A percentile compares a stretch with the other conserved stretches of the same genome.
These are phyloP conservation scores for Xylaria arbuscula DNA, from an alignment of 2,329 filamentous ascomycete species.

Conservation along the genomic window DNA sequence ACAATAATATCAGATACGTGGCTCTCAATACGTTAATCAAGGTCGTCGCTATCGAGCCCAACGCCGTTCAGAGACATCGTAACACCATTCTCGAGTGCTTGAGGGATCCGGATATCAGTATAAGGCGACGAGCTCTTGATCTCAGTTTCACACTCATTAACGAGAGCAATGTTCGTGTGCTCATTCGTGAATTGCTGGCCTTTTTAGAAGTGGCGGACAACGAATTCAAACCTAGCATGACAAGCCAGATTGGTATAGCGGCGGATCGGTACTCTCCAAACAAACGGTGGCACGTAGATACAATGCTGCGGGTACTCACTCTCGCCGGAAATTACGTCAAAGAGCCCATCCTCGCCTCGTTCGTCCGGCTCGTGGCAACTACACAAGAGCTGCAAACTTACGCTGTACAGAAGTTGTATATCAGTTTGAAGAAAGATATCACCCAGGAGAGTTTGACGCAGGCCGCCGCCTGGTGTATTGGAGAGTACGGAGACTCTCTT, in stretches of 20 bases:
- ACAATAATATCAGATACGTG: conserved; percentile 99
- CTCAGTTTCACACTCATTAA: conserved; percentile 99
- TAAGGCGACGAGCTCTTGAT: conserved; percentile 92
- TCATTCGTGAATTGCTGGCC: conserved; percentile 91
- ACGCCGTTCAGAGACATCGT: conserved; percentile 94
- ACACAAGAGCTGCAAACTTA: conserved; percentile 96
- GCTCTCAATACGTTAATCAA: conserved; percentile 97
- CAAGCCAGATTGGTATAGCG: conserved; percentile 95
- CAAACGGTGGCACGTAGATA: conserved; percentile 98
- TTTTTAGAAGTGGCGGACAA: conserved; percentile 98
- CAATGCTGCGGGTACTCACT: conserved; percentile 92
- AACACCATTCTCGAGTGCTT: conserved; percentile 98
- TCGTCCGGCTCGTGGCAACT: conserved; percentile 93
- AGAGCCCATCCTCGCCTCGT: conserved; percentile 96
- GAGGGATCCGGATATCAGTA: conserved; percentile 97
- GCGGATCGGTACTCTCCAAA: conserved; percentile 96
- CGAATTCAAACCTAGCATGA: conserved; percentile 99
- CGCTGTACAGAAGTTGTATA: conserved; percentile 93
- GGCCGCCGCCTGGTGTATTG: conserved; percentile 96
- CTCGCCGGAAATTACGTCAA: conserved; percentile 97
- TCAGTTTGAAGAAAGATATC: conserved; percentile 92
- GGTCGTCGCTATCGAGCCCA: conserved; percentile 96
- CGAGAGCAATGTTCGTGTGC: conserved; percentile 91
- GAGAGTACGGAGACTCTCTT: conserved; percentile 94
- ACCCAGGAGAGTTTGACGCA: conserved; percentile 96